These are phyloP conservation scores for Monosporascus cannonballus DNA, from an alignment of 2,329 filamentous ascomycete species.

Conservation along the genomic window DNA sequence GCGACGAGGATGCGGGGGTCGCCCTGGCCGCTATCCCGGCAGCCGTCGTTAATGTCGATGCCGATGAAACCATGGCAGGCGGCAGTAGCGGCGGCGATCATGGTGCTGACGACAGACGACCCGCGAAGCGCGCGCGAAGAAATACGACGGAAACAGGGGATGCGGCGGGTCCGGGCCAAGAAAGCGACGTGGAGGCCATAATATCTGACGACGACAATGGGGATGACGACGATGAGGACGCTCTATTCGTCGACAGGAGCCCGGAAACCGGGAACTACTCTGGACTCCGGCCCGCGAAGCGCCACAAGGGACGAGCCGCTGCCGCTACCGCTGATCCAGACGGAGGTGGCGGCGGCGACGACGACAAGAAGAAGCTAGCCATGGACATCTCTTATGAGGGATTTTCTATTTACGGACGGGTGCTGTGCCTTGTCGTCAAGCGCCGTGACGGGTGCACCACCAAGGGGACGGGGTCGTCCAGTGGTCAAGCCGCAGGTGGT, in stretches of 20 bases:
- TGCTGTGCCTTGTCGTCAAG: conserved; percentile 83
- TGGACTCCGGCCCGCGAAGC: conserved; percentile 40
- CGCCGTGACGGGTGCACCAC: conserved; percentile 56
- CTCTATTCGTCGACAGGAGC: conserved; percentile 20
- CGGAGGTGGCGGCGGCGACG: conserved; percentile 29
- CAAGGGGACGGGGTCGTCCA: conserved; percentile 21
- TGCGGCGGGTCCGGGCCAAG: conserved; percentile 21
- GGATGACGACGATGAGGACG: conserved; percentile 27
- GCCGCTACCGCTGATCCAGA: conserved; percentile 16
- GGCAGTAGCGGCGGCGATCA: conserved; percentile 10
- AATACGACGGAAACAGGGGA: conserved; percentile 19
- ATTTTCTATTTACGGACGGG: conserved; percentile 90
- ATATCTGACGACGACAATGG: conserved; percentile 30
- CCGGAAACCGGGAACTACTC: conserved; percentile 33
- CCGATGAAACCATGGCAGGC: conserved; percentile 20
- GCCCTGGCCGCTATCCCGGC: conserved; percentile 51
- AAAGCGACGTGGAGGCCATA: conserved; percentile 27
- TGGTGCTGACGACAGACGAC: conserved; percentile 6
- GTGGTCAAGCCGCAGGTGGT: conserved; percentile 21
- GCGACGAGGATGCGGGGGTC: conserved; percentile 53
- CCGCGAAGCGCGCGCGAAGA: conserved; percentile 25
- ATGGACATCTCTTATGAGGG: conserved; percentile 89
- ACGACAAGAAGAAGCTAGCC: conserved; percentile 86
- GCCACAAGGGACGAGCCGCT: conserved; percentile 31
- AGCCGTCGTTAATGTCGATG: conserved; percentile 20